Percentiles rank a stretch among this genome's conserved stretches.
Evolutionary conservation across 148 eudicot genomes (phyloP).

Genomic region (Rhododendron vialii): DNA sequence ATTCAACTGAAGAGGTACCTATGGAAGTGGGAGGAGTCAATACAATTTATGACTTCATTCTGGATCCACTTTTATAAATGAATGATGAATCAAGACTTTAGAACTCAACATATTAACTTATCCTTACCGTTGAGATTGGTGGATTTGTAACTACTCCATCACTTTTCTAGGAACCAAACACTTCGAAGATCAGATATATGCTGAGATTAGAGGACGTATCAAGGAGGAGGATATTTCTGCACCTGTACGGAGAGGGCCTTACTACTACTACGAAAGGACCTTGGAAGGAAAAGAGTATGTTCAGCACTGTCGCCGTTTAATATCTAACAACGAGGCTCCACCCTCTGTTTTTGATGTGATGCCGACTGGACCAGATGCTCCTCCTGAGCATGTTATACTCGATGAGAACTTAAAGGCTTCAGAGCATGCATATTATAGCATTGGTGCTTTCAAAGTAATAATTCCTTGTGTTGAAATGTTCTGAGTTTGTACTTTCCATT

Average conservation of each 20-base stretch:
- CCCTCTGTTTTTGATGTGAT: conserved; percentile 68
- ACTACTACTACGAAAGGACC: conserved; percentile 70
- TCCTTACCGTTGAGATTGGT: neutral
- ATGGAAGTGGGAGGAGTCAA: neutral
- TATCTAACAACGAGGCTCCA: conserved; percentile 27
- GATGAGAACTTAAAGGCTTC: conserved; percentile 84
- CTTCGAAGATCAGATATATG: conserved; percentile 63
- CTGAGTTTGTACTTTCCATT: neutral
- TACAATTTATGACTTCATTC: neutral
- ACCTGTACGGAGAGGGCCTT: conserved; percentile 63
- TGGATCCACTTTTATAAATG: neutral
- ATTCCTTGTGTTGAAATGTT: neutral
- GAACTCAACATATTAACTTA: neutral
- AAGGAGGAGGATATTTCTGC: conserved; percentile 87
- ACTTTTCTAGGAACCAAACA: conserved; percentile 52
- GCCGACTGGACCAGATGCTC: conserved; percentile 77
- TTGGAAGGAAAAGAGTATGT: conserved; percentile 79
- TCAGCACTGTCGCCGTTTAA: conserved; percentile 64
- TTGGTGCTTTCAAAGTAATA: conserved; percentile 61
- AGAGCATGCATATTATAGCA: conserved; percentile 51
- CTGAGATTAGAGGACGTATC: conserved; percentile 77
- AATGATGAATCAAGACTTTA: neutral
- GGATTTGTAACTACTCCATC: neutral
- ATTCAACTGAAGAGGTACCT: neutral
- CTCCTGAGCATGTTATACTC: conserved; percentile 73